These are phyloP conservation scores for Trapa incisa DNA, from an alignment of 345 rosid genomes.

Conservation along the genomic window DNA sequence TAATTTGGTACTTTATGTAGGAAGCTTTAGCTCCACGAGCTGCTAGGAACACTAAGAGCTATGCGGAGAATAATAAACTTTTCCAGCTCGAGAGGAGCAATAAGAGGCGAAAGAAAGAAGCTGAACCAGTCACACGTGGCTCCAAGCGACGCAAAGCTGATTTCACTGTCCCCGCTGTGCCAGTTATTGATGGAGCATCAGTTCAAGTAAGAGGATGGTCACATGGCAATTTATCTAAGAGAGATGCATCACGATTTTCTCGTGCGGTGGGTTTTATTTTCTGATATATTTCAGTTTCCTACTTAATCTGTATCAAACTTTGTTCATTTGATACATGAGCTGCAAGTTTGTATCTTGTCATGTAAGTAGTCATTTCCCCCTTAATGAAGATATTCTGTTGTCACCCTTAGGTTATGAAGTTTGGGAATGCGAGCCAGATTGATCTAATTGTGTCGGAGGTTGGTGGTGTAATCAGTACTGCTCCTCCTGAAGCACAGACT, in stretches of 20 bases:
- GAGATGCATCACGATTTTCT: conserved; percentile 90
- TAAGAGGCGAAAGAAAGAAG: conserved; percentile 84
- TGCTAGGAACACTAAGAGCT: conserved; percentile 84
- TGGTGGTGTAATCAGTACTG: conserved; percentile 71
- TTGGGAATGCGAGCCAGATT: conserved; percentile 74
- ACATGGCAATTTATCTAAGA: conserved; percentile 82
- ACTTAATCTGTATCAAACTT: background rate
- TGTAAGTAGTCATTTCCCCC: background rate
- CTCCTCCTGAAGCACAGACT: conserved; percentile 69
- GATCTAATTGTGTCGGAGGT: conserved; percentile 59
- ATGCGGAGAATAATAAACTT: conserved; percentile 52
- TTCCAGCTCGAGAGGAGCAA: conserved; percentile 53
- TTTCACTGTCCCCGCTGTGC: conserved; percentile 41
- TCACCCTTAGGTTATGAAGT: conserved; percentile 65
- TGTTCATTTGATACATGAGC: background rate
- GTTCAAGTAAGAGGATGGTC: conserved; percentile 99
- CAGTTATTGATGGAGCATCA: conserved; percentile 81
- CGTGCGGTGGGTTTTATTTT: conserved; percentile 47
- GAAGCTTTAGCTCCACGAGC: conserved; percentile 94
- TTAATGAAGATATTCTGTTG: conserved; percentile 4
- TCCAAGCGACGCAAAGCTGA: conserved; percentile 81
- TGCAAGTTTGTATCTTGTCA: background rate
- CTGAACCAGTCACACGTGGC: conserved; percentile 58
- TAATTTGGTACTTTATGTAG: conserved; percentile 21
- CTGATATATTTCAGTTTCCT: background rate